Base-by-base conservation (phyloP, 78 protist species). In the slime mould (Dictyostelium discoideum) region DNA sequence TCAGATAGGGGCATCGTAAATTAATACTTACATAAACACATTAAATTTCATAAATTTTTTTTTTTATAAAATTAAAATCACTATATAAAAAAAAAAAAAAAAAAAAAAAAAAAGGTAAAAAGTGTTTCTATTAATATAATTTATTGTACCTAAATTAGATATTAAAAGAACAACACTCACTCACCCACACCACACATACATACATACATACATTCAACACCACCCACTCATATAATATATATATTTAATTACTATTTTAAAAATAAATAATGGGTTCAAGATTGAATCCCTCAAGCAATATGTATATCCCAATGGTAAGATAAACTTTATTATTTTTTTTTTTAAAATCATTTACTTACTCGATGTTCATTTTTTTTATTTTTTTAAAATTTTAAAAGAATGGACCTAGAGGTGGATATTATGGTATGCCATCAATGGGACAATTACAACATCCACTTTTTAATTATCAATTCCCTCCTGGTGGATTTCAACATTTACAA, bases 251-350 rank as follows among this genome's bases (percentile, higher is more conserved):
- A 63, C 5, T 32, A 67, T 24, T 74, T 74, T 74, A 29, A 16
- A 73, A 26, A 37, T 32, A 32, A 37, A 40, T 26, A 80, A 80
- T 80, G 85, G 85, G 69, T 29, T 46, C 60, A 24, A 18, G 85
- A n/a, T 46, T 80, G 29, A 40, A 80, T 24, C 85, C 85, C 3
- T n/a, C 85, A 24, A 40, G 63, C 9, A 80, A 80, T 80, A 80
- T 80, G 50, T 80, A 40, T 80, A 80, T 80, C 11, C 85, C 85
- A 46, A 46, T 73, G 79, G 79, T 73, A 73, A 29, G 79, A 67
- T 22, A 5, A 40, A 20, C 13, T 50, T 50, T 50, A 7, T 50
- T 50, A 7, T 50, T 50, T 50, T 50, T 50, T 50, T 50, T 10
- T 26, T 32, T 9, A 10, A 24, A 74, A 74, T 74, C 37, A 37